Evolutionary conservation across 208 protist species (phyloP).

Genomic region (Trypanosoma avium): DNA sequence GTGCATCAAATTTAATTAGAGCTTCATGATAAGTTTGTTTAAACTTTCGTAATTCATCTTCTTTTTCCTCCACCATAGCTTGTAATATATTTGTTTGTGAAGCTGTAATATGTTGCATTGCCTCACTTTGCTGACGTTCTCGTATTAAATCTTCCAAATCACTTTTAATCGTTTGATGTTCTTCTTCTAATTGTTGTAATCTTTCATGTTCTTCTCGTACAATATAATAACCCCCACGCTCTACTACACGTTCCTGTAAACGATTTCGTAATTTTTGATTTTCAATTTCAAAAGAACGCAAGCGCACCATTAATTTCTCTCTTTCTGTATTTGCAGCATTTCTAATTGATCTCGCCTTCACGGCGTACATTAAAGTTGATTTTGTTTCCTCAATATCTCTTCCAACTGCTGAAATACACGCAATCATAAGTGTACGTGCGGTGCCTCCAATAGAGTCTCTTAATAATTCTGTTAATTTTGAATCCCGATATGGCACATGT

Average conservation of each 20-base stretch:
- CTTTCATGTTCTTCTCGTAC: slow-evolving; percentile 81
- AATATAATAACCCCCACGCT: slow-evolving; percentile 85
- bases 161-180: slow-evolving; percentile 48
- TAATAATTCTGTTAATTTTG: slow-evolving; percentile 93
- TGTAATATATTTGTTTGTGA: slow-evolving; percentile 72
- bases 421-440: slow-evolving; percentile 93
- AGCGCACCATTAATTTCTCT: slow-evolving; percentile 76
- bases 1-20: slow-evolving; percentile 66
- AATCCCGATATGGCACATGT: slow-evolving; percentile 95
- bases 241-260: slow-evolving; percentile 80
- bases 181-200: slow-evolving; percentile 56
- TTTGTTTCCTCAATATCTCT: slow-evolving; percentile 95
- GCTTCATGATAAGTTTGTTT: slow-evolving; percentile 78
- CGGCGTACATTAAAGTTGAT: slow-evolving; percentile 96
- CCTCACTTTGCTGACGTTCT: slow-evolving; percentile 65
- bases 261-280: slow-evolving; percentile 87
- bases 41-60: slow-evolving; percentile 61
- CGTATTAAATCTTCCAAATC: slow-evolving; percentile 60
- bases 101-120: slow-evolving; percentile 73
- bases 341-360: slow-evolving; percentile 93
- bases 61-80: slow-evolving; percentile 69
- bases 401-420: slow-evolving; percentile 93
- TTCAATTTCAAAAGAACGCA: slow-evolving; percentile 84
- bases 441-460: slow-evolving; percentile 95
- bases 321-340: slow-evolving; percentile 88